Evolutionary conservation across 2,329 filamentous ascomycete genomes (phyloP).

Genomic region (Nigrospora oryzae): DNA sequence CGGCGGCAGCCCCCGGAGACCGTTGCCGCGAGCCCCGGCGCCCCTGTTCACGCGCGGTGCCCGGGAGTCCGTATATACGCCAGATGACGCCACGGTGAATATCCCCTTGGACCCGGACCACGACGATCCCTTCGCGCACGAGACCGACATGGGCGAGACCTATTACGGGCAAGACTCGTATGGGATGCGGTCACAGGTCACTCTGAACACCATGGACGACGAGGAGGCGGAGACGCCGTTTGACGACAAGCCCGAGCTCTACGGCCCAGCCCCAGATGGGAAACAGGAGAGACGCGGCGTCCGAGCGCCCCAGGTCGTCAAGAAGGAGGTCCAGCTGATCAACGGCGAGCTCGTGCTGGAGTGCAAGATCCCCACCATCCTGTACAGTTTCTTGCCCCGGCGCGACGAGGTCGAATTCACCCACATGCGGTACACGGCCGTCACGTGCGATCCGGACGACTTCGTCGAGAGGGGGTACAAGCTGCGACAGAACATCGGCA

Average conservation of each 20-base stretch:
- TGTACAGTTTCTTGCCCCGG: slow-evolving; percentile 92
- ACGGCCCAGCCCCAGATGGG: slow-evolving; percentile 79
- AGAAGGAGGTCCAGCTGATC: slow-evolving; percentile 91
- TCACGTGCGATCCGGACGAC: slow-evolving; percentile 83
- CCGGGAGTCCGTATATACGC: slow-evolving; percentile 42
- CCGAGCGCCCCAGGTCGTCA: slow-evolving; percentile 77
- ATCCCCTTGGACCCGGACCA: slow-evolving; percentile 57
- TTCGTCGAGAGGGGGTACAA: slow-evolving; percentile 90
- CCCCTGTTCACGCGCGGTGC: slow-evolving; percentile 62
- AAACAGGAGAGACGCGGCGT: slow-evolving; percentile 84
- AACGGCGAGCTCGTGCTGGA: slow-evolving; percentile 96
- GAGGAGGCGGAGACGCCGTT: slow-evolving; percentile 27
- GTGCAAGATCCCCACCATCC: slow-evolving; percentile 97
- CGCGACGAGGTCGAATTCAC: slow-evolving; percentile 95
- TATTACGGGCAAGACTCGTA: slow-evolving; percentile 53
- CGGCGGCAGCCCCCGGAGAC: slow-evolving; percentile 77
- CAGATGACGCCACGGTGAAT: slow-evolving; percentile 61
- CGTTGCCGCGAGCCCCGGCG: slow-evolving; percentile 63
- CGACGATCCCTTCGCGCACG: slow-evolving; percentile 65
- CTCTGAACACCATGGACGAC: slow-evolving; percentile 32
- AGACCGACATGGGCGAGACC: slow-evolving; percentile 32
- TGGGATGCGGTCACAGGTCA: slow-evolving; percentile 38
- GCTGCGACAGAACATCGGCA: slow-evolving; percentile 82
- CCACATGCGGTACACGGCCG: slow-evolving; percentile 90
- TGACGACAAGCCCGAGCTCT: slow-evolving; percentile 63